Evolutionary conservation across 441 rosid genomes (phyloP).

Genomic region (Arabidopsis hybrid): DNA sequence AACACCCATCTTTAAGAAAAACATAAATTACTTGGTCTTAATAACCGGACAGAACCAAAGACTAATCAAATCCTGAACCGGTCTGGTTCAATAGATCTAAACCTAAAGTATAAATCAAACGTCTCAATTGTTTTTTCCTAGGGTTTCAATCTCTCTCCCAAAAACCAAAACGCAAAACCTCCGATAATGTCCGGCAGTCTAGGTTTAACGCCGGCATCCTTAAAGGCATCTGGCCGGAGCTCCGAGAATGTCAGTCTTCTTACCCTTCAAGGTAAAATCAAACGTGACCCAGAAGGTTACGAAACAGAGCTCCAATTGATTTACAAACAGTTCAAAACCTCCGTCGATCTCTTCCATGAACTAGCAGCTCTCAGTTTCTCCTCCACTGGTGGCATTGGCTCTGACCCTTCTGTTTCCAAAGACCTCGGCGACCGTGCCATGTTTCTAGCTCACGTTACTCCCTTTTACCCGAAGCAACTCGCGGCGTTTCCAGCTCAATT

Average conservation of each 20-base stretch:
- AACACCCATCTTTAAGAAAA: not conserved
- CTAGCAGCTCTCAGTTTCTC: slow-evolving; percentile 81
- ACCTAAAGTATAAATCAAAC: slow-evolving; percentile 13
- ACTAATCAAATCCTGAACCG: slow-evolving; percentile 15
- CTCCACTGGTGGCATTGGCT: slow-evolving; percentile 64
- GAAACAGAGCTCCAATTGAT: slow-evolving; percentile 69
- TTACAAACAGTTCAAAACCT: slow-evolving; percentile 77
- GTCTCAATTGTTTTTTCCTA: not conserved
- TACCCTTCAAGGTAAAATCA: slow-evolving; percentile 82
- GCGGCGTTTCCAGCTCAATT: slow-evolving; percentile 67
- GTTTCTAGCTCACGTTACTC: slow-evolving; percentile 82
- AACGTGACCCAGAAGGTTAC: slow-evolving; percentile 85
- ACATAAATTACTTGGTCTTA: not conserved
- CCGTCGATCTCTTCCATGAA: slow-evolving; percentile 79
- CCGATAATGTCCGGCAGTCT: slow-evolving; percentile 33
- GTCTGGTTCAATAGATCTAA: slow-evolving; percentile 26
- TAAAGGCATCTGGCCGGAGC: slow-evolving; percentile 66
- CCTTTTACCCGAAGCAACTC: slow-evolving; percentile 76
- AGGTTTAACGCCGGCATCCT: slow-evolving; percentile 46
- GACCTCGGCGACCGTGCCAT: slow-evolving; percentile 80
- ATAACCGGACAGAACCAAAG: slow-evolving; percentile 6
- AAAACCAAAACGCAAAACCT: slow-evolving; percentile 10
- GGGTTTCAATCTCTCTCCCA: slow-evolving; percentile 28
- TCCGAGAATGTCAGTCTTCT: not conserved
- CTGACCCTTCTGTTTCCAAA: slow-evolving; percentile 70